Evolutionary conservation across 768 basidiomycete genomes (phyloP).

Genomic region (Terana coerulea): DNA sequence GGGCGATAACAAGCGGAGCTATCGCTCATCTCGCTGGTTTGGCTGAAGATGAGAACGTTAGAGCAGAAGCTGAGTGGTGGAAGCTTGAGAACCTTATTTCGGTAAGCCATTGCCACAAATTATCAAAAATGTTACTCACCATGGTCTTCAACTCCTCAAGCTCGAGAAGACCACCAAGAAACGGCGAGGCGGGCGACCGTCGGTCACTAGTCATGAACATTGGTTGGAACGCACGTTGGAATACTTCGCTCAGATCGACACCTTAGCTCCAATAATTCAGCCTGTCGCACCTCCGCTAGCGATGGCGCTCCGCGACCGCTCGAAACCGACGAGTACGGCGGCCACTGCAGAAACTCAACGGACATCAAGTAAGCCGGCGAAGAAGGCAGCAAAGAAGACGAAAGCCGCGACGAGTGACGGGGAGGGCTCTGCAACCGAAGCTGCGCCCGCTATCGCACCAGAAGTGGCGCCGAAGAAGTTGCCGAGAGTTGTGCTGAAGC

Average conservation of each 20-base stretch:
- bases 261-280: constrained; percentile 11
- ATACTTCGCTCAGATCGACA: constrained; percentile 41
- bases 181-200: constrained; percentile 47
- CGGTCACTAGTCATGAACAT: constrained; percentile 33
- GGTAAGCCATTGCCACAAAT: constrained; percentile 34
- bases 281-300: constrained; percentile 32
- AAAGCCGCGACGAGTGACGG: not conserved
- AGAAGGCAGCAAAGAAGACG: not conserved
- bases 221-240: constrained; percentile 60
- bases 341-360: constrained; percentile 1
- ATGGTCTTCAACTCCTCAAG: constrained; percentile 30
- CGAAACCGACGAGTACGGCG: constrained; percentile 17
- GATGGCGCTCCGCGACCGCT: constrained; percentile 47
- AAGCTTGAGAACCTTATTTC: constrained; percentile 50
- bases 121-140: not conserved
- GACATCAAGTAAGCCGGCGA: not conserved
- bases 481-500: constrained; percentile 52
- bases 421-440: constrained; percentile 3
- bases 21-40: constrained; percentile 82
- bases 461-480: constrained; percentile 37
- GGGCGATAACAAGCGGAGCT: constrained; percentile 77
- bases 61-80: constrained; percentile 54
- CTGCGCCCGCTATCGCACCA: no score
- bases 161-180: constrained; percentile 65
- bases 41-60: constrained; percentile 26